Evolutionary conservation across 2,329 filamentous ascomycete species (phyloP).

Genomic region (Fusarium paranaense): DNA sequence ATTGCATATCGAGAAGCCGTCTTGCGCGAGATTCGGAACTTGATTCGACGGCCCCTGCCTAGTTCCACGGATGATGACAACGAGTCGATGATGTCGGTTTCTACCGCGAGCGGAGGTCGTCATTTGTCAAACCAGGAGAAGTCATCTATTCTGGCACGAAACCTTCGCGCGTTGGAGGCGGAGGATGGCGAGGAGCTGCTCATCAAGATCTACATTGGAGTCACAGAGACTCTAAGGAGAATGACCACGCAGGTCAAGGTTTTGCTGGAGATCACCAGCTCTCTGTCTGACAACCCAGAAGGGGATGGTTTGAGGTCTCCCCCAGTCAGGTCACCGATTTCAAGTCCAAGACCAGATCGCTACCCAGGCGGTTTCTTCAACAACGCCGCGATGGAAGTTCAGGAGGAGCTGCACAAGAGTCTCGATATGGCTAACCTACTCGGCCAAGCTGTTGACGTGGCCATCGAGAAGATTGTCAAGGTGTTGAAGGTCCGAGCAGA

Average conservation of each 20-base stretch:
- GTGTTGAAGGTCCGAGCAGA: slow-evolving; percentile 82
- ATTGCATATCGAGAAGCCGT: slow-evolving; percentile 85
- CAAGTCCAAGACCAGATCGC: slow-evolving; percentile 60
- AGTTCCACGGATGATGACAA: slow-evolving; percentile 95
- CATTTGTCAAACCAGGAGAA: slow-evolving; percentile 86
- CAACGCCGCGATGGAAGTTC: slow-evolving; percentile 60
- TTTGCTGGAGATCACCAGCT: slow-evolving; percentile 91
- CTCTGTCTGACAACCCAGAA: slow-evolving; percentile 61
- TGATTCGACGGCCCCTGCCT: slow-evolving; percentile 87
- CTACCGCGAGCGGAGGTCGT: slow-evolving; percentile 77
- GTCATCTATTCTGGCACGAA: slow-evolving; percentile 87
- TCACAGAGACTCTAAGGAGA: slow-evolving; percentile 87
- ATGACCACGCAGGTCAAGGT: slow-evolving; percentile 93
- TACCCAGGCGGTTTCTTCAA: slow-evolving; percentile 35
- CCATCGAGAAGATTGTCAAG: slow-evolving; percentile 81
- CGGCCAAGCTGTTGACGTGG: slow-evolving; percentile 83
- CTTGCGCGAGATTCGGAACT: slow-evolving; percentile 84
- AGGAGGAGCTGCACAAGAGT: slow-evolving; percentile 81
- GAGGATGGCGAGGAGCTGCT: slow-evolving; percentile 88
- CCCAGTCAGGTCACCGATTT: slow-evolving; percentile 62
- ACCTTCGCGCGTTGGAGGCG: slow-evolving; percentile 84
- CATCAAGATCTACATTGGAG: slow-evolving; percentile 83
- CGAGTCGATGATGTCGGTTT: slow-evolving; percentile 87
- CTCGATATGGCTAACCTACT: slow-evolving; percentile 83
- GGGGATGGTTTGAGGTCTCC: slow-evolving; percentile 60